Percentiles rank a stretch among this genome's conserved stretches.
phyloP scores from a whole-genome alignment of 805 yeast species.

The Candida dajiaensis region DNA sequence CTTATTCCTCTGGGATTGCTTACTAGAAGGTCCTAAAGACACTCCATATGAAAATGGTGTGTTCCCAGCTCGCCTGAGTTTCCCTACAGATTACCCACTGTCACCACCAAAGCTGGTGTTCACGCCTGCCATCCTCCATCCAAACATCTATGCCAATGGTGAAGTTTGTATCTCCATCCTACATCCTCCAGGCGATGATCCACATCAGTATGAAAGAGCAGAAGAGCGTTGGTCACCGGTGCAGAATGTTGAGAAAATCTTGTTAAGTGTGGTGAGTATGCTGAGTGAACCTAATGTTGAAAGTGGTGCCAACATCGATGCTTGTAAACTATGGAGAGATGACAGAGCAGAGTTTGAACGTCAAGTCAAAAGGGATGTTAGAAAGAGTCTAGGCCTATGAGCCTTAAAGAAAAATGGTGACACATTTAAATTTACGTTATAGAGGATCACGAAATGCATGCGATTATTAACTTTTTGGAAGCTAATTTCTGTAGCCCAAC shows the following conservation, averaged over 20 bases:
- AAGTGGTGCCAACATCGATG: slow-evolving; percentile 86
- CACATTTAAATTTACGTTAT: background rate
- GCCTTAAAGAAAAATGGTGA: background rate
- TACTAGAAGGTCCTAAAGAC: slow-evolving; percentile 76
- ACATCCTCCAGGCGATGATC: slow-evolving; percentile 97
- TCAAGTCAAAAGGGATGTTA: slow-evolving; percentile 62
- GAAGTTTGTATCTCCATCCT: slow-evolving; percentile 92
- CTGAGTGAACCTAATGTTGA: slow-evolving; percentile 95
- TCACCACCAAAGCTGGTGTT: slow-evolving; percentile 74
- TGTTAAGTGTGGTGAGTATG: slow-evolving; percentile 91
- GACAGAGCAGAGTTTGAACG: slow-evolving; percentile 60
- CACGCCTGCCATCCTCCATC: slow-evolving; percentile 82
- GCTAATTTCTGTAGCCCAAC: background rate
- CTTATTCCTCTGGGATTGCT: slow-evolving; percentile 77
- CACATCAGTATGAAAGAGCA: slow-evolving; percentile 89
- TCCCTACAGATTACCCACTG: slow-evolving; percentile 78
- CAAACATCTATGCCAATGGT: slow-evolving; percentile 91
- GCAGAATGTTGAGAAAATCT: slow-evolving; percentile 94
- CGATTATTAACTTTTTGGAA: background rate
- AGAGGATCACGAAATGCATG: background rate
- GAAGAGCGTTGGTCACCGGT: slow-evolving; percentile 98
- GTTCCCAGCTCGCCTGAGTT: slow-evolving; percentile 67
- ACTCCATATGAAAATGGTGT: slow-evolving; percentile 85
- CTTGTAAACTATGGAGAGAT: slow-evolving; percentile 86
- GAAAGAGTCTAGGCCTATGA: slow-evolving; percentile 64